Evolutionary conservation across 2,329 filamentous ascomycete genomes (phyloP).

Genomic region (Trichophyton benhamiae): DNA sequence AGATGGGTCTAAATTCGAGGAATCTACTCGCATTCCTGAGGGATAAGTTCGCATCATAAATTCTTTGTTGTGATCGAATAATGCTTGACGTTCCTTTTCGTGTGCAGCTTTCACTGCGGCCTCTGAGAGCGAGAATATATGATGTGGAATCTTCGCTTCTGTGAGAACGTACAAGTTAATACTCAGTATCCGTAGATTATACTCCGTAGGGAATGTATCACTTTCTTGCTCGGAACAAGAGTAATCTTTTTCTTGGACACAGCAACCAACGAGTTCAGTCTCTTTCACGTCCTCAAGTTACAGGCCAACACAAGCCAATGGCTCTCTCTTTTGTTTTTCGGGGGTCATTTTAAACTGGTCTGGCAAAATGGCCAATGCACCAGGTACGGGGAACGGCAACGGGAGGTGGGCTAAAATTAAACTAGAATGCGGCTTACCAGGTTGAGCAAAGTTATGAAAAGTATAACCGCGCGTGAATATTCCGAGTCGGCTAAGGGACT

Average conservation of each 20-base stretch:
- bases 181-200: neutral
- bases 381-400: neutral
- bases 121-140: conserved; percentile 54
- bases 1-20: conserved; percentile 75
- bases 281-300: neutral
- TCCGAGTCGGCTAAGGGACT: conserved; percentile 59
- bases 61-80: conserved; percentile 71
- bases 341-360: neutral
- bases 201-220: neutral
- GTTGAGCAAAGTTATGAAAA: conserved; percentile 59
- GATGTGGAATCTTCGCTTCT: conserved; percentile 44
- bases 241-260: neutral
- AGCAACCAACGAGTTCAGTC: neutral
- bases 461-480: conserved; percentile 80
- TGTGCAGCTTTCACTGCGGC: conserved; percentile 55
- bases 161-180: neutral
- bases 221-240: neutral
- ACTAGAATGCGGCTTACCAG: conserved; percentile 36
- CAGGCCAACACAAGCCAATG: neutral
- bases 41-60: conserved; percentile 84
- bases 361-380: conserved; percentile 4
- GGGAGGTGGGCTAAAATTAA: neutral
- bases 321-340: neutral
- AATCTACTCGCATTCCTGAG: conserved; percentile 65
- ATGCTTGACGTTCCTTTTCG: conserved; percentile 37